Base-by-base conservation (phyloP, 768 basidiomycete species). In the Boletales sp. region DNA sequence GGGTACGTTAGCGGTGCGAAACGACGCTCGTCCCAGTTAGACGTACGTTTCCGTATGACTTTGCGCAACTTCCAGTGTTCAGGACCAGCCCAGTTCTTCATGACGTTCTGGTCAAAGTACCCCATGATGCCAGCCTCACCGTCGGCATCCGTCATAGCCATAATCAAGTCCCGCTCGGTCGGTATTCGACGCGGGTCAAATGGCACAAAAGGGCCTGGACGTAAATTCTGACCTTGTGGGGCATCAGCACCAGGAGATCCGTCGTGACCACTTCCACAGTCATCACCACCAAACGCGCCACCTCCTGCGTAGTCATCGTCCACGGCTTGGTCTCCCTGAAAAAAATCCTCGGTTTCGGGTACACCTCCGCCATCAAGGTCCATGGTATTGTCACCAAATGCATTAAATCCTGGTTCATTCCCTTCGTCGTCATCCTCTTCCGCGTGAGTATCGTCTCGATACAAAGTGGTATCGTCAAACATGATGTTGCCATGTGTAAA, bases 31-130 rank as follows among this genome's bases (percentile, higher is more conserved):
- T 27, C 24, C 4, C 17, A 42, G 13, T 7, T 39, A 47, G 12
- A 67, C 83, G 69, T 55, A 94, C 92, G 79, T 74, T 79, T 81
- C 52, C 87, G 80, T 45, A 92, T 74, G n/a, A 84, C 78, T 63
- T 84, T 88, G 53, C 88, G 75, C 61, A 98, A 68, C 66, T 95
- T 98, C 95, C 97, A 99, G 64, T 99, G 97, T 68, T 98, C 92
- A 8, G 94, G 94, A 0, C 97, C 97, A 4, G 97, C 97, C 97
- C 97, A 99, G 58, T 95, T 95, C 77, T 90, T 95, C 59, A 85
- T 74, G 60, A 89, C 78, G 53, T 75, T 82, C 60, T 84, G 79
- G 67, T 98, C 94, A 63, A 98, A 97, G 67, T 95, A 97, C 60
- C 94, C 93, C 63, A 86, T 73, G 69, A 86, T 79, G 17, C 74